Evolutionary conservation across 768 basidiomycete species (phyloP).

Genomic region (Tulasnella sp.): DNA sequence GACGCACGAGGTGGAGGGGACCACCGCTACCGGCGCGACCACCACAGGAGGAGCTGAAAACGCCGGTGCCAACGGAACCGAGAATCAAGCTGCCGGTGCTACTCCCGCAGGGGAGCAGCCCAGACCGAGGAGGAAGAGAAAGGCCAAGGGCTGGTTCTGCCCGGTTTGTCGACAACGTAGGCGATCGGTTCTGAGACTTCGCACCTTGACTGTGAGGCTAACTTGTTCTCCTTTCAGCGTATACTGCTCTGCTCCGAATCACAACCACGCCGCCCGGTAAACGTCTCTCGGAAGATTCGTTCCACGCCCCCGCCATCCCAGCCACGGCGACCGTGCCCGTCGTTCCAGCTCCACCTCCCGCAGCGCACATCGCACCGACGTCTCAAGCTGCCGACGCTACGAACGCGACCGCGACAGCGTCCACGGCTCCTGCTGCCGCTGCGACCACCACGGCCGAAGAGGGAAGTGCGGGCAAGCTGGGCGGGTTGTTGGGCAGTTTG

Average conservation of each 20-base stretch:
- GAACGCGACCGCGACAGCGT: neutral
- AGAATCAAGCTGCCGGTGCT: constrained; percentile 28
- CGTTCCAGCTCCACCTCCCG: neutral
- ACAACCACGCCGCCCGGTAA: constrained; percentile 63
- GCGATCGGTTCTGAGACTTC: constrained; percentile 45
- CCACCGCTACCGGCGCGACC: too few relatives aligned
- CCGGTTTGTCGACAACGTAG: constrained; percentile 93
- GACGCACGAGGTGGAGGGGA: too few relatives aligned
- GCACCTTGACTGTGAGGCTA: constrained; percentile 15
- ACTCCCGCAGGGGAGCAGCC: constrained; percentile 39
- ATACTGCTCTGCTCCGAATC: constrained; percentile 83
- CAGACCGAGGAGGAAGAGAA: constrained; percentile 66
- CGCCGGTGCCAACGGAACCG: too few relatives aligned
- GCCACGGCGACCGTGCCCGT: neutral
- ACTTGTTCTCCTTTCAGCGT: constrained; percentile 58
- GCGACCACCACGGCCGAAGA: neutral
- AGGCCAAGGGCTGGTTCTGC: constrained; percentile 97
- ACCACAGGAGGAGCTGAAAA: too few relatives aligned
- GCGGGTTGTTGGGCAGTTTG: neutral
- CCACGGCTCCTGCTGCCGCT: neutral
- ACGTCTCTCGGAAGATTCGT: constrained; percentile 31
- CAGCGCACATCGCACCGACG: neutral
- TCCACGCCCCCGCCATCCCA: too few relatives aligned
- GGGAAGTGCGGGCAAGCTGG: neutral
- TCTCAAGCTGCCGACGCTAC: neutral